A percentile compares a stretch with the other conserved stretches of the same genome.
phyloP scores from a whole-genome alignment of 1,284 basidiomycete species.

The Apiotrichum veenhuisii region DNA sequence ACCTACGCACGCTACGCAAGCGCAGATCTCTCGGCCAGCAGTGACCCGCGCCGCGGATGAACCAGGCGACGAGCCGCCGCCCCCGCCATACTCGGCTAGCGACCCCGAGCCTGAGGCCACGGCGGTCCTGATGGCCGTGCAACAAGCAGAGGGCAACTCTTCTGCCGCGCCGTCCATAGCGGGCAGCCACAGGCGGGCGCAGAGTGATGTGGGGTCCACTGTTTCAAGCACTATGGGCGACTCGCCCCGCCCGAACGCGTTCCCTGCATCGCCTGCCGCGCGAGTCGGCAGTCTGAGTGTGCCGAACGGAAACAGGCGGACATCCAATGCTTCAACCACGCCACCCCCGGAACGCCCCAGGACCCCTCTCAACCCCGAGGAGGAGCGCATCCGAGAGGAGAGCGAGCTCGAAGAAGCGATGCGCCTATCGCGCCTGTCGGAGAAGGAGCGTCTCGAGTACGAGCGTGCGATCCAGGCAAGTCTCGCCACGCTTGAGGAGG shows the following conservation, averaged over 20 bases:
- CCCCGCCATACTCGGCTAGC: constrained; percentile 39
- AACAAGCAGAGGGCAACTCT: not conserved
- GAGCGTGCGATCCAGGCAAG: constrained; percentile 40
- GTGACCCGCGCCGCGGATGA: not conserved
- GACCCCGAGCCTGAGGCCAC: constrained; percentile 47
- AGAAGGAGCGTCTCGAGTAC: constrained; percentile 39
- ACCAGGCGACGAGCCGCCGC: constrained; percentile 28
- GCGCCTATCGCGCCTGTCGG: constrained; percentile 27
- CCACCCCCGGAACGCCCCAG: constrained; percentile 3
- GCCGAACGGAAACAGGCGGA: not conserved
- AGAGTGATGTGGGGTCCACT: not conserved
- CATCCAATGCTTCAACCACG: not conserved
- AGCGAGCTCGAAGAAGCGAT: constrained; percentile 44
- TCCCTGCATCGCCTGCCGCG: constrained; percentile 8
- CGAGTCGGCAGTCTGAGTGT: not conserved
- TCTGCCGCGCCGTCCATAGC: not conserved
- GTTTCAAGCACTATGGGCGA: not conserved
- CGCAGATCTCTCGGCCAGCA: not conserved
- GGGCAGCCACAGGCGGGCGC: not conserved
- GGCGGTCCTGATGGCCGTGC: not conserved
- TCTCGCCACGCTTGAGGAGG: constrained; percentile 32
- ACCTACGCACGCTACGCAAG: not conserved
- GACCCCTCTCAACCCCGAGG: constrained; percentile 24
- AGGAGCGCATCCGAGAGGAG: constrained; percentile 37
- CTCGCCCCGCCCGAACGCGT: constrained; percentile 6